Conservation (phyloP, 495 filamentous ascomycete genomes). For the Daldinia concentrica region DNA sequence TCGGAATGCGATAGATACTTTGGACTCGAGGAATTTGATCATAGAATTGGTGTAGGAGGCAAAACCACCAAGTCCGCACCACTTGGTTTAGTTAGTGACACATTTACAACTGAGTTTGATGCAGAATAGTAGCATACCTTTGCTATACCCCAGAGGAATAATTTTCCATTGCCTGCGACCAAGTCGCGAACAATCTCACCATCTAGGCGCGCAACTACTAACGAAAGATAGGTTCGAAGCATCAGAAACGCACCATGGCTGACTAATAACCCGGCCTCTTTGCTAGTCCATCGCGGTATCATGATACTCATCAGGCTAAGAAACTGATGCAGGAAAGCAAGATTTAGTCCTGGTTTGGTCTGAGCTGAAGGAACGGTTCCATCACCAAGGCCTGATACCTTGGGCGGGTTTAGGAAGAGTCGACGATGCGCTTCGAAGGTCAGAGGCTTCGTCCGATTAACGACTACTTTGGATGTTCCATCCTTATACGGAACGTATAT, state of each 20-base stretch:
- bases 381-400: conserved; percentile 77
- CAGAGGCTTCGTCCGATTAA: conserved; percentile 88
- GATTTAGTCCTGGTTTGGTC: conserved; percentile 92
- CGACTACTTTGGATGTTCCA: conserved; percentile 88
- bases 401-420: conserved; percentile 89
- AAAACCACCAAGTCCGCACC: conserved; percentile 69
- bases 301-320: conserved; percentile 95
- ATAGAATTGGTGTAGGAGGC: conserved; percentile 93
- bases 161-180: conserved; percentile 88
- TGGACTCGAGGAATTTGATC: conserved; percentile 98
- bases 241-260: conserved; percentile 90
- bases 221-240: conserved; percentile 90
- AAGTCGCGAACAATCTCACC: conserved; percentile 96
- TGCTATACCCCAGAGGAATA: conserved; percentile 86
- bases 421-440: conserved; percentile 97
- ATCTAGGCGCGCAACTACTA: conserved; percentile 91
- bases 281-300: conserved; percentile 93
- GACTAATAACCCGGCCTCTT: conserved; percentile 88
- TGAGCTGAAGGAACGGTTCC: conserved; percentile 85
- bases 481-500: conserved; percentile 94
- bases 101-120: not conserved
- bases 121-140: conserved; percentile 59
- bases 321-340: conserved; percentile 98
- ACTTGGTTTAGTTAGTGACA: conserved; percentile 46
- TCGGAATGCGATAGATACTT: conserved; percentile 97